Evolutionary conservation across 768 basidiomycete genomes (phyloP).

Genomic region (Termitomyces sp.): DNA sequence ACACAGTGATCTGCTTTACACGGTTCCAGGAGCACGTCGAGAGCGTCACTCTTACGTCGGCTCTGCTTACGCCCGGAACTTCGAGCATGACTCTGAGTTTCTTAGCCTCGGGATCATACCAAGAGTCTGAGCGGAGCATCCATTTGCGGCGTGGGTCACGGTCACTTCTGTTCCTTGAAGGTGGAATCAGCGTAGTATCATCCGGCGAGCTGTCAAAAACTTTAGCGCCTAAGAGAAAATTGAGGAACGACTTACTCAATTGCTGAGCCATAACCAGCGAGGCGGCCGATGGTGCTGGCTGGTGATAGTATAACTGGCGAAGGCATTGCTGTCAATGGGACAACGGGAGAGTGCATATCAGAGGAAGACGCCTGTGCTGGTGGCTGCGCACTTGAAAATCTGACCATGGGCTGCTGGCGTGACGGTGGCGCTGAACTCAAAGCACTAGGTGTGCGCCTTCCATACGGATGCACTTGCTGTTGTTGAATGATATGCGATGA

Average conservation of each 20-base stretch:
- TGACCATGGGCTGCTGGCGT: slow-evolving; percentile 15
- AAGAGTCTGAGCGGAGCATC: slow-evolving; percentile 55
- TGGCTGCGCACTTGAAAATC: slow-evolving; percentile 20
- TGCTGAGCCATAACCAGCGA: slow-evolving; percentile 18
- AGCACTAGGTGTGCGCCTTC: slow-evolving; percentile 7
- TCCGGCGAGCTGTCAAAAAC: slow-evolving; percentile 15
- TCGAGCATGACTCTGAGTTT: slow-evolving; percentile 58
- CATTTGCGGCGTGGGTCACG: slow-evolving; percentile 21
- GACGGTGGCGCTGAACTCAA: slow-evolving; percentile 12
- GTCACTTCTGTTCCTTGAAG: slow-evolving; percentile 6
- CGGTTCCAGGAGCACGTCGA: slow-evolving; percentile 57
- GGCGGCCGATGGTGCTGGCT: slow-evolving; percentile 14
- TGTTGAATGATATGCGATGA: slow-evolving; percentile 6
- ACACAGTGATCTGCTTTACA: slow-evolving; percentile 54
- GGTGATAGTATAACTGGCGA: slow-evolving; percentile 19
- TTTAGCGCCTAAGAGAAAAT: not conserved
- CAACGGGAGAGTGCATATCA: slow-evolving; percentile 15
- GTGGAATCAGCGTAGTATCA: slow-evolving; percentile 11
- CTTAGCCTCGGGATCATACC: slow-evolving; percentile 46
- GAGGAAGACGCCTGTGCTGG: slow-evolving; percentile 17
- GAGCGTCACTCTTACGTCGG: slow-evolving; percentile 53
- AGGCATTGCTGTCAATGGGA: slow-evolving; percentile 13
- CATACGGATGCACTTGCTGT: slow-evolving; percentile 14
- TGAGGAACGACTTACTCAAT: slow-evolving; percentile 14
- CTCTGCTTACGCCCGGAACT: slow-evolving; percentile 59